Percentiles rank a stretch among this genome's conserved stretches.
phyloP scores from a whole-genome alignment of 169 alveolate species.

The Plasmodium falciparum region DNA sequence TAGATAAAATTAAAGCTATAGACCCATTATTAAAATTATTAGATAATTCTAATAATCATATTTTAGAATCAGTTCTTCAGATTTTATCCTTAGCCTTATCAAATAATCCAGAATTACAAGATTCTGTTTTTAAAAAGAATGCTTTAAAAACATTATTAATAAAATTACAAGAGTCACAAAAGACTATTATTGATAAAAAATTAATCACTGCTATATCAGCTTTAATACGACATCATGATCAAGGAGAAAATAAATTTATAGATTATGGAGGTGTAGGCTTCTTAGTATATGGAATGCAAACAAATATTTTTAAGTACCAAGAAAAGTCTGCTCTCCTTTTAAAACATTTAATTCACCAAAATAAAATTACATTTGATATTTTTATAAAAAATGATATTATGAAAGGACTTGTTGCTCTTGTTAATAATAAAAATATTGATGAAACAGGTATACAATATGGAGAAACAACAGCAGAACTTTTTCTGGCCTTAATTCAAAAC shows the following conservation, averaged over 20 bases:
- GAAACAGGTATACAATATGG: conserved; percentile 76
- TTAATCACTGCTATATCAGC: conserved; percentile 75
- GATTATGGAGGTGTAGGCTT: conserved; percentile 74
- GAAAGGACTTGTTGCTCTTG: conserved; percentile 54
- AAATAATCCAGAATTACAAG: conserved; percentile 69
- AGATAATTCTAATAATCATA: conserved; percentile 34
- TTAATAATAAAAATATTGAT: conserved; percentile 63
- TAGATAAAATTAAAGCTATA: conserved; percentile 67
- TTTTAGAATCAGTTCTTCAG: conserved; percentile 70
- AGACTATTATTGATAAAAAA: conserved; percentile 50
- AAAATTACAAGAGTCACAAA: conserved; percentile 62
- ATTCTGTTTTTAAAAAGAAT: conserved; percentile 63
- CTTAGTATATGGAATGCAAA: conserved; percentile 75
- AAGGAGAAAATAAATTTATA: conserved; percentile 75
- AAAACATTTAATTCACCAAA: conserved; percentile 65
- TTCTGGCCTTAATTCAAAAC: conserved; percentile 61
- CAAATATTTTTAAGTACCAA: conserved; percentile 60
- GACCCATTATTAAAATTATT: conserved; percentile 70
- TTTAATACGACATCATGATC: conserved; percentile 74
- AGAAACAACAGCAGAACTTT: conserved; percentile 75
- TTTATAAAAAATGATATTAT: conserved; percentile 67
- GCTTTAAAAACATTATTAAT: conserved; percentile 54
- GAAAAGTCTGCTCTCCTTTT: conserved; percentile 75
- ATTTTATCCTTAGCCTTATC: conserved; percentile 70
- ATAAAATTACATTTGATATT: conserved; percentile 57